phyloP scores from a whole-genome alignment of 345 rosid species.

The Brassica napus region DNA sequence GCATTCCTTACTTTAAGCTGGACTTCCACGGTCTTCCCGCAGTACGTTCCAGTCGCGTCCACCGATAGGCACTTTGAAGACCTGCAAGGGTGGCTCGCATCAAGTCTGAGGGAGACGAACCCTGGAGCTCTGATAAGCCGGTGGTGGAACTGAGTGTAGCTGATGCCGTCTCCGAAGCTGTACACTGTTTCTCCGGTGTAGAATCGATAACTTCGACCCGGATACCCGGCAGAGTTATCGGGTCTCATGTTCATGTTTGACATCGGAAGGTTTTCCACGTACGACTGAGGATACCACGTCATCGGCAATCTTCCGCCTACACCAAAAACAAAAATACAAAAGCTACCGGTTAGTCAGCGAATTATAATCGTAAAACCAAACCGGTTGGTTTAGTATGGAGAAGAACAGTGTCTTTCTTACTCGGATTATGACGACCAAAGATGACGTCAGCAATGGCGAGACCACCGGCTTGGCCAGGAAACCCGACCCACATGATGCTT shows the following conservation, averaged over 20 bases:
- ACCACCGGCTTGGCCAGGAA: conserved; percentile 81
- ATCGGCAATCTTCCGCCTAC: conserved; percentile 68
- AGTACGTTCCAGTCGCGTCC: conserved; percentile 44
- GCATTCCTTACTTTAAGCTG: conserved; percentile 54
- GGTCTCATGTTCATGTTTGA: conserved; percentile 83
- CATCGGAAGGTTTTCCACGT: conserved; percentile 62
- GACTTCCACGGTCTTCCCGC: conserved; percentile 43
- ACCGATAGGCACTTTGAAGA: conserved; percentile 38
- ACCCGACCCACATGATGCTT: conserved; percentile 54
- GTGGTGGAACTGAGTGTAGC: conserved; percentile 54
- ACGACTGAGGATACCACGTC: conserved; percentile 87
- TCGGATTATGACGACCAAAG: conserved; percentile 66
- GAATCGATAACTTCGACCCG: conserved; percentile 74
- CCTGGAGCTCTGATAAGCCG: conserved; percentile 23
- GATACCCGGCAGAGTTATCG: conserved; percentile 59
- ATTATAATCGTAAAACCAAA: not conserved
- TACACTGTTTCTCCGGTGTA: conserved; percentile 70
- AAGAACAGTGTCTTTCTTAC: conserved; percentile 39
- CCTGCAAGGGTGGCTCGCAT: conserved; percentile 33
- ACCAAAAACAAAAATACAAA: not conserved
- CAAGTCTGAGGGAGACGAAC: conserved; percentile 39
- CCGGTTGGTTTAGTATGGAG: not conserved
- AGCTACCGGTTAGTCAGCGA: not conserved
- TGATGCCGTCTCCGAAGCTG: conserved; percentile 63
- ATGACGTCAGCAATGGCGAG: conserved; percentile 70